Evolutionary conservation across 2,329 filamentous ascomycete genomes (phyloP).

Genomic region (Scedosporium minutisporum): DNA sequence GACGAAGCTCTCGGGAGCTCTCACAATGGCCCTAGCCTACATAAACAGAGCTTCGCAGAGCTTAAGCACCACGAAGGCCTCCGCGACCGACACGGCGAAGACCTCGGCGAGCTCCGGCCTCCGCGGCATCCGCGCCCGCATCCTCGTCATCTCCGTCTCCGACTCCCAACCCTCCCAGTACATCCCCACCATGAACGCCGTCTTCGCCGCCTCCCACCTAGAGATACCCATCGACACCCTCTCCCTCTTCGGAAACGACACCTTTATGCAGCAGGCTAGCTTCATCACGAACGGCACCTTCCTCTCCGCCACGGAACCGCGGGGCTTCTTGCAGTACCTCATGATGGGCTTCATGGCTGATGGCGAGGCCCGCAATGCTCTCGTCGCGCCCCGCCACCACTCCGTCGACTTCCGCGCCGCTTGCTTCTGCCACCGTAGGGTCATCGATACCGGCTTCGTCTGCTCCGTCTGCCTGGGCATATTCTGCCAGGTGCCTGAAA

Average conservation of each 20-base stretch:
- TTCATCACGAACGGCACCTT: slow-evolving; percentile 53
- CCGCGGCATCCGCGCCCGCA: slow-evolving; percentile 61
- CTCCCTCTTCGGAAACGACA: slow-evolving; percentile 73
- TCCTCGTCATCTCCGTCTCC: slow-evolving; percentile 83
- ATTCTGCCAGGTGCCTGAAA: slow-evolving; percentile 59
- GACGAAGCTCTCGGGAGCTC: slow-evolving; percentile 80
- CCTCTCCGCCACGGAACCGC: slow-evolving; percentile 43
- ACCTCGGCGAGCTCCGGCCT: slow-evolving; percentile 22
- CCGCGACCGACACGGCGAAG: slow-evolving; percentile 26
- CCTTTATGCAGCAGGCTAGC: slow-evolving; percentile 85
- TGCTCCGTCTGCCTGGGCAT: slow-evolving; percentile 96
- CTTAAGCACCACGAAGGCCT: slow-evolving; percentile 46
- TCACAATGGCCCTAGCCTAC: slow-evolving; percentile 81
- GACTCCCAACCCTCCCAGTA: slow-evolving; percentile 81
- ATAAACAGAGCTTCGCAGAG: slow-evolving; percentile 74
- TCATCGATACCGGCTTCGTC: slow-evolving; percentile 88
- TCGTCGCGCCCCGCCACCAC: slow-evolving; percentile 72
- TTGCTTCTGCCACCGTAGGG: slow-evolving; percentile 88
- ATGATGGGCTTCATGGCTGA: slow-evolving; percentile 86
- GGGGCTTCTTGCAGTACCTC: slow-evolving; percentile 78
- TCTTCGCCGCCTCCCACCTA: slow-evolving; percentile 86
- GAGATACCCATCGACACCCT: slow-evolving; percentile 88
- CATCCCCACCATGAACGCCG: slow-evolving; percentile 96
- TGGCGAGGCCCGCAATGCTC: slow-evolving; percentile 41
- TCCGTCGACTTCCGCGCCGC: slow-evolving; percentile 95